Evolutionary conservation across 345 rosid species (phyloP), one percentile per base, ranked within the genome.

Genomic region (Triadica sebifera): DNA sequence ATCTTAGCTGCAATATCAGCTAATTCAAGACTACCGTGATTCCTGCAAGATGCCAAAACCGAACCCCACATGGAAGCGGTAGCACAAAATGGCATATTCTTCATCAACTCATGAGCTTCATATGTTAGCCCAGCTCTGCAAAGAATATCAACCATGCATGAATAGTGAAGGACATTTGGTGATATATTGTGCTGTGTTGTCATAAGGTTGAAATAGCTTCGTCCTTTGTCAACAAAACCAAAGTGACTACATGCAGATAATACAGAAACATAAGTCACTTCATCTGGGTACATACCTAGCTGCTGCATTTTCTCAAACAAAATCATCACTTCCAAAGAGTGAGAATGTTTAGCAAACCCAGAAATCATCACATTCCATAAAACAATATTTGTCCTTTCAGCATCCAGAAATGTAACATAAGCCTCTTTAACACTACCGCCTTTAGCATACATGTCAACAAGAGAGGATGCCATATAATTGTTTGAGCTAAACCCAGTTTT

Each of bases 71-170:
- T 91, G 29, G 90, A 79, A 51, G 91, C 84, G 45, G 89, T 90
- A 9, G 90, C 86, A 58, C 73, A 87, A 52, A 90, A 86, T 47
- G 98, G 95, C 86, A 90, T 85, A 71, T 62, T 80, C 68, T 58
- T 77, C 38, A 90, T 85, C 72, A 95, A 53, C 74, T 88, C 84
- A 78, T 69, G 75, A 34, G 98, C 97, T 79, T 96, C 94, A 38
- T 43, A 74, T 29, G 86, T 64, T 65, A 71, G 71, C 47, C 97
- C 97, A 63, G 89, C 90, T 7, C 93, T 82, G 52, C 90, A 87
- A 66, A 93, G 88, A 77, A 90, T 78, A 85, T 95, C 99, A 75
- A 90, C 89, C 96, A 93, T 88, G 79, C 99, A 96, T 0, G 96
- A 89, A 78, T 88, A 91, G 74, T 93, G 96, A 79, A 88, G 70